Evolutionary conservation across 2,329 filamentous ascomycete species (phyloP).

Genomic region (Fusarium napiforme): DNA sequence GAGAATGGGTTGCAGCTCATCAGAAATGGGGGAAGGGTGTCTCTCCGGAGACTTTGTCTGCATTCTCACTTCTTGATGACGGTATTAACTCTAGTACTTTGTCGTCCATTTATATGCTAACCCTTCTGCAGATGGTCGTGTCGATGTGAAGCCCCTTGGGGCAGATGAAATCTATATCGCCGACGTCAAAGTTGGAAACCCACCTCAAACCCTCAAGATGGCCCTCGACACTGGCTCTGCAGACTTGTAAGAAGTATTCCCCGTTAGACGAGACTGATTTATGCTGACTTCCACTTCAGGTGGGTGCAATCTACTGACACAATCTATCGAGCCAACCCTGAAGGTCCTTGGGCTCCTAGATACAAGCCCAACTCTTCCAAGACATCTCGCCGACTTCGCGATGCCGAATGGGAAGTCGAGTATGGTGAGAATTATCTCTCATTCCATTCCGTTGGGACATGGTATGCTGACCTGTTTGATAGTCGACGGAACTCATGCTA

Average conservation of each 20-base stretch:
- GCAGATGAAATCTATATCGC: constrained; percentile 58
- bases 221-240: constrained; percentile 66
- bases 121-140: constrained; percentile 44
- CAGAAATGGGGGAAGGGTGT: constrained; percentile 50
- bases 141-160: constrained; percentile 51
- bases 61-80: constrained; percentile 46
- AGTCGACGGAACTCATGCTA: constrained; percentile 59
- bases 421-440: constrained; percentile 56
- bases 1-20: constrained; percentile 49
- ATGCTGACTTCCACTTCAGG: constrained; percentile 47
- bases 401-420: constrained; percentile 60
- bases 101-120: constrained; percentile 12
- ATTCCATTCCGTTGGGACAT: neutral
- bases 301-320: constrained; percentile 66
- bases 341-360: constrained; percentile 51
- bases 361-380: constrained; percentile 60
- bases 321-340: constrained; percentile 47
- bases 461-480: neutral
- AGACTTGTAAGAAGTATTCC: constrained; percentile 67
- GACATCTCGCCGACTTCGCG: constrained; percentile 54
- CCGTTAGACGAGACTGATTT: neutral
- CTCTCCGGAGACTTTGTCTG: constrained; percentile 28
- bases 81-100: constrained; percentile 28
- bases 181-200: constrained; percentile 59
- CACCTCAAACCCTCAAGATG: constrained; percentile 59